phyloP scores from a whole-genome alignment of 1,284 basidiomycete species.

The Boletus smithii region DNA sequence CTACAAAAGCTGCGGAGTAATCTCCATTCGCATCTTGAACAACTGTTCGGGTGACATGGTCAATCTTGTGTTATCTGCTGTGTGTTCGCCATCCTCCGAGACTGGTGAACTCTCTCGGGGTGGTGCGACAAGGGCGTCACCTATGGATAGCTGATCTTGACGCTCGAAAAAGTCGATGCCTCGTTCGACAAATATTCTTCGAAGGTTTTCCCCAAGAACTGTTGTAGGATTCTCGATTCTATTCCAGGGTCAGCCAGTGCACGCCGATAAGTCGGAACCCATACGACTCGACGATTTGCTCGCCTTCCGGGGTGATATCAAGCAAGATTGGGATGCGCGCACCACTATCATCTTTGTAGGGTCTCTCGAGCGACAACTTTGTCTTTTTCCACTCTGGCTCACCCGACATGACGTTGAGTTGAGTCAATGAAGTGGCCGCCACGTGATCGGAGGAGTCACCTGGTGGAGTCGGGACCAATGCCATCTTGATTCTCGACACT shows the following conservation, averaged over 20 bases:
- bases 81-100: constrained; percentile 30
- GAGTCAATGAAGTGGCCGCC: constrained; percentile 3
- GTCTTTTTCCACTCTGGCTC: constrained; percentile 56
- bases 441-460: constrained; percentile 26
- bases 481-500: constrained; percentile 23
- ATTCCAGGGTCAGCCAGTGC: constrained; percentile 17
- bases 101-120: constrained; percentile 26
- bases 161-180: constrained; percentile 72
- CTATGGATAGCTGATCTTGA: constrained; percentile 35
- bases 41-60: constrained; percentile 73
- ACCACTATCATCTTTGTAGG: constrained; percentile 73
- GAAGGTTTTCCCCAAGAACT: constrained; percentile 58
- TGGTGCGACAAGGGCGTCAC: constrained; percentile 21
- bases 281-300: constrained; percentile 66
- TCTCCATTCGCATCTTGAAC: constrained; percentile 65
- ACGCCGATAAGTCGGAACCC: constrained; percentile 28
- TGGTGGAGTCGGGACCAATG: constrained; percentile 3
- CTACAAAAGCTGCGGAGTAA: constrained; percentile 70
- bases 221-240: constrained; percentile 55
- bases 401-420: constrained; percentile 23
- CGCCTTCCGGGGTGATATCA: constrained; percentile 69
- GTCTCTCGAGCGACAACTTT: constrained; percentile 67
- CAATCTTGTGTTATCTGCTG: constrained; percentile 34
- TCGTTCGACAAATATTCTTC: constrained; percentile 66
- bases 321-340: constrained; percentile 56